Conservation (phyloP, 73 alveolate species). For the Durusdinium trenchii region DNA sequence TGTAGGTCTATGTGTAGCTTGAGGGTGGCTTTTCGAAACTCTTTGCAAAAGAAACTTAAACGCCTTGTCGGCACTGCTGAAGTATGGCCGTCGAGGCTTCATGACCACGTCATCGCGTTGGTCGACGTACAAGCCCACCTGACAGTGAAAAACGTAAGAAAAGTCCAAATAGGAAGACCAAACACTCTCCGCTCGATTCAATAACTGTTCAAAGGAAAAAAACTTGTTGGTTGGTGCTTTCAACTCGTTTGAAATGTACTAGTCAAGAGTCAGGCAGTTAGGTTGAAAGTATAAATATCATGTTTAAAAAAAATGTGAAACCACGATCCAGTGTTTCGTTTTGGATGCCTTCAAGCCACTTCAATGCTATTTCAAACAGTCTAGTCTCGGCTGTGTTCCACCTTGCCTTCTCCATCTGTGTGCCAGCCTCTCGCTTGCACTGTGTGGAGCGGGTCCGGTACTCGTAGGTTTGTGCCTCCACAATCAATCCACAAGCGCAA, state of each 20-base stretch:
- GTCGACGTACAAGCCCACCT: conserved; percentile 77
- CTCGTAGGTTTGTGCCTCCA: conserved; percentile 99
- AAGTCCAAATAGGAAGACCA: not conserved
- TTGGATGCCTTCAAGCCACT: not conserved
- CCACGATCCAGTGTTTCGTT: not conserved
- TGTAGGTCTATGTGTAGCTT: too few relatives aligned
- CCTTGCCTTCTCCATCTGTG: conserved; percentile 99
- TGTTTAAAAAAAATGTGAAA: not conserved
- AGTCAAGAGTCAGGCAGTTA: too few relatives aligned
- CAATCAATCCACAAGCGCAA: not conserved
- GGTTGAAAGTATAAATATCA: too few relatives aligned
- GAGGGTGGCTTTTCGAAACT: not conserved
- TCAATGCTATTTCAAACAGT: not conserved
- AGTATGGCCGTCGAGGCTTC: conserved; percentile 84
- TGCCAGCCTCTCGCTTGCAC: conserved; percentile 99
- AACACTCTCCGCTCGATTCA: not conserved
- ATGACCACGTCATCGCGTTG: conserved; percentile 14
- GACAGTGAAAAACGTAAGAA: not conserved
- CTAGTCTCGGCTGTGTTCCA: too few relatives aligned
- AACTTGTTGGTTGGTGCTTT: not conserved
- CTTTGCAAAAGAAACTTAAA: not conserved
- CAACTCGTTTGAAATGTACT: not conserved
- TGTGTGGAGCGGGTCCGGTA: conserved; percentile 99
- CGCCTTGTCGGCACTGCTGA: conserved; percentile 93
- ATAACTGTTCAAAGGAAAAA: not conserved